Conservation (phyloP, 345 rosid genomes). For the Eucalyptus erythrocorys region DNA sequence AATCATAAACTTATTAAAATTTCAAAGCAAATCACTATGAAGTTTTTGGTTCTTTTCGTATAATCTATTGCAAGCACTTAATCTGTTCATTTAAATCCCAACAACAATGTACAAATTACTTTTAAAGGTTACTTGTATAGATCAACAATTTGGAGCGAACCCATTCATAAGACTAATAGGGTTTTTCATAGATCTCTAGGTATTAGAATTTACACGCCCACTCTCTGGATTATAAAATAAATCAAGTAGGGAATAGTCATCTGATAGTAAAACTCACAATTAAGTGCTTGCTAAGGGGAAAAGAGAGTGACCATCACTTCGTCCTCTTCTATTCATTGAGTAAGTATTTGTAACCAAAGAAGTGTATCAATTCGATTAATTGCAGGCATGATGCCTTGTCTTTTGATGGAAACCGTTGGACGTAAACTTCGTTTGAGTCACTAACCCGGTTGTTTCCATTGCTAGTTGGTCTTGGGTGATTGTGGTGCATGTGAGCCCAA, state of each 20-base stretch:
- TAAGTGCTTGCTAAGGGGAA: background rate
- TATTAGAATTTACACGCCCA: background rate
- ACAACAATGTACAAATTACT: background rate
- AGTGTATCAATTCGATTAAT: too few species aligned
- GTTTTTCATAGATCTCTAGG: background rate
- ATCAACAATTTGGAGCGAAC: background rate
- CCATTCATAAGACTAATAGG: background rate
- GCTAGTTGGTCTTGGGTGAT: too few species aligned
- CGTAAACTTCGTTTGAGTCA: too few species aligned
- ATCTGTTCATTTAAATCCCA: accelerated
- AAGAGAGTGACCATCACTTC: too few species aligned
- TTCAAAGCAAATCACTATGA: background rate
- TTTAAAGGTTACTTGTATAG: background rate
- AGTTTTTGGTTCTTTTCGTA: background rate
- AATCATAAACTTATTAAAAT: background rate
- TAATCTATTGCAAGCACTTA: background rate
- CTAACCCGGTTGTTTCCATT: too few species aligned
- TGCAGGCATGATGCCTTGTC: too few species aligned
- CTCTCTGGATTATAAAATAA: background rate
- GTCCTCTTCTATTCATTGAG: too few species aligned
- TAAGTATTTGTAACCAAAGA: too few species aligned
- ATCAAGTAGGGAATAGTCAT: background rate
- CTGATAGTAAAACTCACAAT: background rate
- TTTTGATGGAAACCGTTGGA: too few species aligned
- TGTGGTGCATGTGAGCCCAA: too few species aligned